Evolutionary conservation across 805 yeast species (phyloP).

Genomic region (Saturnispora kantuleensis): DNA sequence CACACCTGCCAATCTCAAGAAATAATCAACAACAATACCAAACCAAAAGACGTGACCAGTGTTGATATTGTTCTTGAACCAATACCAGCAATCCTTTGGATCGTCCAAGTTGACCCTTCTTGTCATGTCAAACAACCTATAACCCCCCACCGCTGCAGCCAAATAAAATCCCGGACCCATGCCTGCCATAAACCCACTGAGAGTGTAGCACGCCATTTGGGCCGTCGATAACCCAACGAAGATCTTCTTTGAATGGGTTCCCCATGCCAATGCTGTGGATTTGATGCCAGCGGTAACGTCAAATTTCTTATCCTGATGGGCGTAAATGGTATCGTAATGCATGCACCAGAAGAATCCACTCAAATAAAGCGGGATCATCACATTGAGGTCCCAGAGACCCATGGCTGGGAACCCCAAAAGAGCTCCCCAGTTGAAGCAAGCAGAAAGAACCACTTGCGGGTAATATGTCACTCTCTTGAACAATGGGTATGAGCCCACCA

Average conservation of each 20-base stretch:
- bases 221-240: conserved; percentile 52
- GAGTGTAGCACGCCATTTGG: conserved; percentile 54
- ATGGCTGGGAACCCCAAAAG: conserved; percentile 92
- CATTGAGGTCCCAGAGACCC: conserved; percentile 69
- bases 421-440: conserved; percentile 93
- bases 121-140: conserved; percentile 61
- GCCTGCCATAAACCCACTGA: conserved; percentile 67
- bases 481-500: conserved; percentile 81
- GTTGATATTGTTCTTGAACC: conserved; percentile 65
- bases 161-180: conserved; percentile 79
- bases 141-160: conserved; percentile 59
- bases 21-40: conserved; percentile 60
- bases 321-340: conserved; percentile 93
- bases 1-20: conserved; percentile 39
- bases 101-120: conserved; percentile 64
- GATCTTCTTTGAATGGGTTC: conserved; percentile 61
- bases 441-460: conserved; percentile 77
- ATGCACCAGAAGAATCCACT: conserved; percentile 87
- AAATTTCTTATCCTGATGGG: conserved; percentile 90
- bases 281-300: conserved; percentile 88
- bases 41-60: conserved; percentile 63
- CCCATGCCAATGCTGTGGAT: conserved; percentile 95
- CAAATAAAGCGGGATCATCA: conserved; percentile 68
- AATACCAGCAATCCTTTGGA: conserved; percentile 75
- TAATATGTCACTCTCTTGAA: conserved; percentile 93